A percentile compares a stretch with the other conserved stretches of the same genome.
Evolutionary conservation across 371 early-diverging fungal genomes (phyloP).

Genomic region (Circinella minor): DNA sequence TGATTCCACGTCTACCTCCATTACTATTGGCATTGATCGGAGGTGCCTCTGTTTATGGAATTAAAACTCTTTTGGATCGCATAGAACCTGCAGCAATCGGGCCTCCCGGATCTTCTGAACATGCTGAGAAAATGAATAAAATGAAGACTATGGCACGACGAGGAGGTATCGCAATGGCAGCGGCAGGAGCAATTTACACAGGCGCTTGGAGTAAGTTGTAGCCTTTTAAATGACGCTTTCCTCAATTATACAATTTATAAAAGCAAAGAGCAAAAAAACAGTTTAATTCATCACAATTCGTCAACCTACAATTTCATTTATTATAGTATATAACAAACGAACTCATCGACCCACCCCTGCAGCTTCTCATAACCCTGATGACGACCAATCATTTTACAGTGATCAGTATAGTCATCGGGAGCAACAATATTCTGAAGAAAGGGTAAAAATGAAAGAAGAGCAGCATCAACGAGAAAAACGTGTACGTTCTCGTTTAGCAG

Average conservation of each 20-base stretch:
- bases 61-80: constrained; percentile 36
- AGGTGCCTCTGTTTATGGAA: constrained; percentile 47
- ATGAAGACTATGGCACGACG: constrained; percentile 29
- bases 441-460: constrained; percentile 12
- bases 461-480: constrained; percentile 26
- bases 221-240: background rate
- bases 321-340: constrained; percentile 38
- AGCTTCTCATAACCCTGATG: constrained; percentile 6
- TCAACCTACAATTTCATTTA: background rate
- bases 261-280: background rate
- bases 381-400: constrained; percentile 29
- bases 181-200: constrained; percentile 26
- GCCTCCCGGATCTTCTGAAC: constrained; percentile 43
- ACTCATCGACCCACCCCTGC: constrained; percentile 37
- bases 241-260: too few relatives aligned
- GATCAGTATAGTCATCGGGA: constrained; percentile 50
- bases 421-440: constrained; percentile 21
- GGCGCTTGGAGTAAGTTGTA: constrained; percentile 36
- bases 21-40: constrained; percentile 40
- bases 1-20: constrained; percentile 55
- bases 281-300: background rate
- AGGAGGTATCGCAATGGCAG: constrained; percentile 29
- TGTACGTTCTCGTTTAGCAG: constrained; percentile 12
- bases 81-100: constrained; percentile 45
- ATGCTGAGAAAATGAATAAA: constrained; percentile 26